Percentiles rank a stretch among this genome's conserved stretches.
These are phyloP conservation scores for Paecilomyces niveus DNA, from an alignment of 2,329 filamentous ascomycete species.

Conservation along the genomic window DNA sequence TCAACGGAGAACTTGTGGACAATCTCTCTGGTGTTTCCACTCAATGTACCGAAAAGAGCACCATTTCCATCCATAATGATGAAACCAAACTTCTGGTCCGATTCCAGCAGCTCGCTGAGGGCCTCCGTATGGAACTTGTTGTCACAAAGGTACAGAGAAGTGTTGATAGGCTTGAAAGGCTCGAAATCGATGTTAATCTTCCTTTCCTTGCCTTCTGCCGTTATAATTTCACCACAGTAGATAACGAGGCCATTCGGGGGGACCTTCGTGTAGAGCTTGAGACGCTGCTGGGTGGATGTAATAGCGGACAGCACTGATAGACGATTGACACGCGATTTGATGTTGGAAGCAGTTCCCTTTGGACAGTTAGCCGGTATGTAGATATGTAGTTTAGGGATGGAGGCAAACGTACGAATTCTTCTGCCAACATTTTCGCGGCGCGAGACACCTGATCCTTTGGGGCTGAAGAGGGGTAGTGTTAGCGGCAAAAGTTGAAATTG, in stretches of 20 bases:
- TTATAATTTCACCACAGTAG: constrained; percentile 99
- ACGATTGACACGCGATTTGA: constrained; percentile 98
- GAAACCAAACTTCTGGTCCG: constrained; percentile 98
- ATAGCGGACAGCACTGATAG: constrained; percentile 97
- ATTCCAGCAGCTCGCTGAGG: constrained; percentile 91
- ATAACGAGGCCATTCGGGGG: constrained; percentile 95
- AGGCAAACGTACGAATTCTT: constrained; percentile 77
- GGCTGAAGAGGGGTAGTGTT: constrained; percentile 46
- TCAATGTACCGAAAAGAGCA: constrained; percentile 90
- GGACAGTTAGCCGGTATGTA: constrained; percentile 6
- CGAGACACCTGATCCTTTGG: constrained; percentile 97
- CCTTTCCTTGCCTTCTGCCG: constrained; percentile 93
- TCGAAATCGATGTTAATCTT: constrained; percentile 99
- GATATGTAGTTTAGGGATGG: neutral
- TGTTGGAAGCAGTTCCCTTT: constrained; percentile 95
- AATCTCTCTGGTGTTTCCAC: constrained; percentile 93
- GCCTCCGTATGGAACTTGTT: constrained; percentile 99
- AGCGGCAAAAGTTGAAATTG: constrained; percentile 6
- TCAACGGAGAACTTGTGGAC: constrained; percentile 98
- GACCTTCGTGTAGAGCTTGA: constrained; percentile 99
- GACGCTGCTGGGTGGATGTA: constrained; percentile 95
- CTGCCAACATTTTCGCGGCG: constrained; percentile 98
- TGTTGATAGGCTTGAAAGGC: constrained; percentile 99
- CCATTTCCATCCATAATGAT: constrained; percentile 99
- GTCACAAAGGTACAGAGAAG: constrained; percentile 97